Base-by-base conservation (phyloP, 2,329 filamentous ascomycete genomes). In the Penicillium sp. region DNA sequence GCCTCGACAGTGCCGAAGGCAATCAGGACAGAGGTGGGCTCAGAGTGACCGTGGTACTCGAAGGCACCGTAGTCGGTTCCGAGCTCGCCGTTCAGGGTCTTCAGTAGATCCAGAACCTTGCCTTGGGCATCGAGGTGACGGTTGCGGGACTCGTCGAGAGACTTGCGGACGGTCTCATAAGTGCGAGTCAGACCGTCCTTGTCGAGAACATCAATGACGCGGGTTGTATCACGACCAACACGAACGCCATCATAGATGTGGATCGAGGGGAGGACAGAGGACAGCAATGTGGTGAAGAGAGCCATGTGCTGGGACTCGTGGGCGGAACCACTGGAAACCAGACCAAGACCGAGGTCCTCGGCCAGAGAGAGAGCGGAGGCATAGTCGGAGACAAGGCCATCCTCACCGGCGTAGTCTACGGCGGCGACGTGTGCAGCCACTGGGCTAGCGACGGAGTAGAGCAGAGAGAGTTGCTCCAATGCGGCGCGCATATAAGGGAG, bases 261-360 rank as follows among this genome's bases (percentile, higher is more conserved):
- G 29, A 96, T 82, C 0, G 89, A 90, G n/a, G 92, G 92, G 29
- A 93, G 74, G 15, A 94, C 79, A 46, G 85, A 87, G 21, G 92
- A 89, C 60, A 96, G 80, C 25, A 96, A 78, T 4, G 91, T 96
- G 1, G 92, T 86, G 68, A 96, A 88, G n/a, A 96, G 79, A 8
- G 92, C 85, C 89, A 96, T 96, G 78, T 99, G 94, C 81, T 99
- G 94, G 49, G 89, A 84, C 80, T 99, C 94, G 67, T 95, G 93
- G 31, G 90, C 87, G 31, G 92, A 96, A 53, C 86, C 86, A 73
- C 91, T 96, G 63, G 90, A 85, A 47, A 99, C 86, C 42, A 99
- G 82, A 47, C 88, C 93, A 29, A 97, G 81, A 17, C 94, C 93
- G 15, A 97, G 84, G 66, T 97, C 94, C 75, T 97, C 94, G 9